A percentile compares a stretch with the other conserved stretches of the same genome.
Evolutionary conservation across 140 eudicot genomes (phyloP).

Genomic region (Anethum foeniculum): DNA sequence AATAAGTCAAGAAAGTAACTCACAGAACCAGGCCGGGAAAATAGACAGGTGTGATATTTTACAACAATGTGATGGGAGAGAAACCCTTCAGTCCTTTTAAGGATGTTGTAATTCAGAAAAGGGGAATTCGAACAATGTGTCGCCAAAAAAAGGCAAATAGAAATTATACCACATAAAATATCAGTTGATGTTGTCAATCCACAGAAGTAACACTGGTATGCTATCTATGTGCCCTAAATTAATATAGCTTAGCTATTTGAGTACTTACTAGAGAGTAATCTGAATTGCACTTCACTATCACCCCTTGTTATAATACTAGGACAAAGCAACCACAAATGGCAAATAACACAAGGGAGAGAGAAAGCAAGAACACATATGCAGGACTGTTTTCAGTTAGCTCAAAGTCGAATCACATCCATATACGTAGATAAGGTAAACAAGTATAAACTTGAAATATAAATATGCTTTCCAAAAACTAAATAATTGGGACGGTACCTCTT

Average conservation of each 20-base stretch:
- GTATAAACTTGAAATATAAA: background rate
- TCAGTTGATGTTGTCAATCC: background rate
- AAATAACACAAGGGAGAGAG: background rate
- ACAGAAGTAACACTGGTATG: background rate
- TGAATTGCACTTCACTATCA: background rate
- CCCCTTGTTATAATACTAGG: background rate
- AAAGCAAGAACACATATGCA: background rate
- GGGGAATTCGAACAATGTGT: background rate
- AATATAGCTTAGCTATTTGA: background rate
- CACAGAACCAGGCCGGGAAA: background rate
- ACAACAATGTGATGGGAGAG: background rate
- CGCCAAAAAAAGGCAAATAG: background rate
- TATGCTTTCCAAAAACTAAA: background rate
- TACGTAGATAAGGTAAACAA: background rate
- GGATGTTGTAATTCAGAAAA: background rate
- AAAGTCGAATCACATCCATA: background rate
- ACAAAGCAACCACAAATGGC: background rate
- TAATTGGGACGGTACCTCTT: constrained; percentile 45
- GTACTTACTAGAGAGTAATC: background rate
- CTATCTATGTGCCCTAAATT: background rate
- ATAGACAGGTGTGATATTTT: background rate
- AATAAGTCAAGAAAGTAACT: constrained; percentile 12
- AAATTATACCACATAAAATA: background rate
- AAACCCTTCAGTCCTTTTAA: background rate
- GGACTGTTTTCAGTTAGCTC: background rate